Evolutionary conservation across 2,329 filamentous ascomycete species (phyloP).

Genomic region (Talaromyces albobiverticillius): DNA sequence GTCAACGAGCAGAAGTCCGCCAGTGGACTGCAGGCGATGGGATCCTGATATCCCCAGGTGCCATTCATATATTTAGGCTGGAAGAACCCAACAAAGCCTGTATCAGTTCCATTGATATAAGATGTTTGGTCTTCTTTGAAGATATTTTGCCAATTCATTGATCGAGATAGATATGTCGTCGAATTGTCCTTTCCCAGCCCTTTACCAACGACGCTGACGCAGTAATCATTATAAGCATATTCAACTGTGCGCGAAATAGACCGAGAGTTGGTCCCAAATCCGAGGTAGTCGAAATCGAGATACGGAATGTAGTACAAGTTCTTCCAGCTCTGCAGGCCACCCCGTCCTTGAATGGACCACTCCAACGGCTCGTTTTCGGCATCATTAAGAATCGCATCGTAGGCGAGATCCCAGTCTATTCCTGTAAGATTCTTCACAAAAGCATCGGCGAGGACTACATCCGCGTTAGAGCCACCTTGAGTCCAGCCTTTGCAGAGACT

Average conservation of each 20-base stretch:
- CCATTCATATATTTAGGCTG: constrained; percentile 67
- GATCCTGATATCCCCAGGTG: constrained; percentile 66
- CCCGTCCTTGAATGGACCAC: constrained; percentile 68
- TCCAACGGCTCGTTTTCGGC: constrained; percentile 67
- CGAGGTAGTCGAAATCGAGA: constrained; percentile 64
- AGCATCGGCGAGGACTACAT: constrained; percentile 65
- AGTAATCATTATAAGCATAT: constrained; percentile 74
- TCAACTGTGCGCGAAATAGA: constrained; percentile 71
- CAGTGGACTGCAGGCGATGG: constrained; percentile 37
- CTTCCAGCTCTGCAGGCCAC: constrained; percentile 70
- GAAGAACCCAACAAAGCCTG: constrained; percentile 69
- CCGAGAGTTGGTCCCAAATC: constrained; percentile 67
- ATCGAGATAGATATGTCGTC: constrained; percentile 58
- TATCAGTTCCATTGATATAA: constrained; percentile 55
- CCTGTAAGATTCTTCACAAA: constrained; percentile 65
- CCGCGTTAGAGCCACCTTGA: constrained; percentile 71
- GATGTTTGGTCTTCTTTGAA: constrained; percentile 62
- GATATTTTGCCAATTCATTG: constrained; percentile 67
- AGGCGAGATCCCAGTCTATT: constrained; percentile 66
- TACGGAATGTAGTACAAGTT: constrained; percentile 66
- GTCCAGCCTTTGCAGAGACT: constrained; percentile 67
- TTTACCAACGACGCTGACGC: constrained; percentile 60
- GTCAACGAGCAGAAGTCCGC: constrained; percentile 28
- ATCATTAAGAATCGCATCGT: constrained; percentile 67
- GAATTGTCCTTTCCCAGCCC: constrained; percentile 55